A percentile compares a stretch with the other conserved stretches of the same genome.
Conservation (phyloP, 306 rosid genomes). For the Lathyrus oleraceus region DNA sequence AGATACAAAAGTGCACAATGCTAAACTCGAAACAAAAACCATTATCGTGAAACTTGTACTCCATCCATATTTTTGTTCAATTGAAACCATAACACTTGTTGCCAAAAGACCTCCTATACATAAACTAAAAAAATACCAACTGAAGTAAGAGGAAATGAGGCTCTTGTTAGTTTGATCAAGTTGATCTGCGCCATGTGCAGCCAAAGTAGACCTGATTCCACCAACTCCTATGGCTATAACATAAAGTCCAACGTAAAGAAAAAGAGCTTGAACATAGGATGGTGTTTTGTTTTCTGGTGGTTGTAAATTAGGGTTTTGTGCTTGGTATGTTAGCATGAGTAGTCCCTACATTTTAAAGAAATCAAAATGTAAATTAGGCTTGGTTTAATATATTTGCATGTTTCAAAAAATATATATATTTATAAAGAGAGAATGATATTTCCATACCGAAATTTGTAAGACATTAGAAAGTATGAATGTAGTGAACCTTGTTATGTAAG, state of each 20-base stretch:
- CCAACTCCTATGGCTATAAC: slow-evolving; percentile 40
- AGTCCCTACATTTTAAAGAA: too few species aligned
- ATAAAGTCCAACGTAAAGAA: too few species aligned
- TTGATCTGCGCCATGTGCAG: slow-evolving; percentile 52
- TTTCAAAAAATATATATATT: too few species aligned
- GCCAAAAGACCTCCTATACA: slow-evolving; percentile 37
- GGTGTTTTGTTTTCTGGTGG: too few species aligned
- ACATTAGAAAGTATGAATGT: slow-evolving; percentile 32
- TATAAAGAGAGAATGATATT: too few species aligned
- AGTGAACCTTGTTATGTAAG: slow-evolving; percentile 43
- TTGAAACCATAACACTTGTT: slow-evolving; percentile 40
- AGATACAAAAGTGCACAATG: slow-evolving; percentile 30
- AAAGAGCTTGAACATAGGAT: too few species aligned
- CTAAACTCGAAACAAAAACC: slow-evolving; percentile 19
- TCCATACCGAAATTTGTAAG: slow-evolving; percentile 31
- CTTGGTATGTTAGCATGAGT: too few species aligned
- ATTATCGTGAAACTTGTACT: too few species aligned
- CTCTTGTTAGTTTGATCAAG: slow-evolving; percentile 34
- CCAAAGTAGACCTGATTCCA: slow-evolving; percentile 40
- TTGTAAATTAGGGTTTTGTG: too few species aligned
- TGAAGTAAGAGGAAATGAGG: slow-evolving; percentile 43
- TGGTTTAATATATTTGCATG: too few species aligned
- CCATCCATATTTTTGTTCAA: slow-evolving; percentile 42
- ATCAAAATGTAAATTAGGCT: too few species aligned
- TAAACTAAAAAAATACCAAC: too few species aligned